phyloP scores from a whole-genome alignment of 2,329 filamentous ascomycete species.

The Fusarium illudens region DNA sequence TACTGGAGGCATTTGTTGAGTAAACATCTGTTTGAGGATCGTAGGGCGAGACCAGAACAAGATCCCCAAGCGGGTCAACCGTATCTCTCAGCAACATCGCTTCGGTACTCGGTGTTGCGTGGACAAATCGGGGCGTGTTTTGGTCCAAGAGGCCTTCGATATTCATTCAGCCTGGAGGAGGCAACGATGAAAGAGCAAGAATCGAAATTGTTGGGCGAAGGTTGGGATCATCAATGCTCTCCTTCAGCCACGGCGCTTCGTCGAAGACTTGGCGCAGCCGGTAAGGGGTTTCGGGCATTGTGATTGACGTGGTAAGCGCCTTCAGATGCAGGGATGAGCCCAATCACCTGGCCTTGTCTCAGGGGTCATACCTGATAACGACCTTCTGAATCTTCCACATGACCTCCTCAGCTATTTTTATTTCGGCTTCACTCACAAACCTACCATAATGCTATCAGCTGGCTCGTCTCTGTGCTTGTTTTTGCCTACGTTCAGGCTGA shows the following conservation, averaged over 20 bases:
- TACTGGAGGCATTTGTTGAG: neutral
- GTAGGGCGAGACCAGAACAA: neutral
- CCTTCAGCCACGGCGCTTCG: neutral
- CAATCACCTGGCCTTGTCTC: no score
- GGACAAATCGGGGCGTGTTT: no score
- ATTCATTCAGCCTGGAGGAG: neutral
- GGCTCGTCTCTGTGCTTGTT: no score
- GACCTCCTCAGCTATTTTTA: no score
- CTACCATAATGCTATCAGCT: no score
- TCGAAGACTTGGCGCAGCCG: neutral
- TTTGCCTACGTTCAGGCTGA: no score
- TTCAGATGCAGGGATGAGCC: neutral
- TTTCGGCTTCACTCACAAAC: no score
- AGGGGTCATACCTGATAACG: no score
- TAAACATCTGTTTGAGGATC: neutral
- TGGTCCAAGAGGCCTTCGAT: no score
- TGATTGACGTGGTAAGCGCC: neutral
- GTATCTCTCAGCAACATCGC: neutral
- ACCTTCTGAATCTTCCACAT: no score
- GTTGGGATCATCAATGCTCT: neutral
- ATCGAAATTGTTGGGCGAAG: neutral
- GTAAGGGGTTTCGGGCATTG: neutral
- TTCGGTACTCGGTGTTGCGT: neutral
- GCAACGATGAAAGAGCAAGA: neutral
- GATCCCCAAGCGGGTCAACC: neutral